Percentiles rank a stretch among this genome's conserved stretches.
Evolutionary conservation across 345 rosid species (phyloP).

Genomic region (Bruguiera parviflora): DNA sequence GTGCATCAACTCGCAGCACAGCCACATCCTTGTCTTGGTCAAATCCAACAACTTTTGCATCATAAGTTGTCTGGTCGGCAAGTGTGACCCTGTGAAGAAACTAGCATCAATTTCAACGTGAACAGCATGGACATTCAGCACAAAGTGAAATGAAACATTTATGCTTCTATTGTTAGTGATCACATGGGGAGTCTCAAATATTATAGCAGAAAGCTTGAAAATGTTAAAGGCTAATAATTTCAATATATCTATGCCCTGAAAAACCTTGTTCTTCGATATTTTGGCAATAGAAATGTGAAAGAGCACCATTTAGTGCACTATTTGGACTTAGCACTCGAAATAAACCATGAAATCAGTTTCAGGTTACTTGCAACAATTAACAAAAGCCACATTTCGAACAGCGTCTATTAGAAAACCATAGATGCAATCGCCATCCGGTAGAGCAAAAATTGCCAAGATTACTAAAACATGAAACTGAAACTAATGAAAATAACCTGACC

Average conservation of each 20-base stretch:
- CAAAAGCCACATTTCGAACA: not conserved
- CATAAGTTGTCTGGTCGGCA: slow-evolving; percentile 77
- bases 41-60: slow-evolving; percentile 87
- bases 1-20: slow-evolving; percentile 68
- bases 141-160: not conserved
- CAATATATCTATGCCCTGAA: not conserved
- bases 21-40: slow-evolving; percentile 99
- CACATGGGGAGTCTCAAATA: not conserved
- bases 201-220: not conserved
- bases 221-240: not conserved
- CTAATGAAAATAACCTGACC: slow-evolving; percentile 34
- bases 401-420: not conserved
- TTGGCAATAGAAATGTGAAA: not conserved
- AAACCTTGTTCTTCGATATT: not conserved
- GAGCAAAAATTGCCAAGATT: too few relatives aligned
- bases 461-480: not conserved
- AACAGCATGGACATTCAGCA: not conserved
- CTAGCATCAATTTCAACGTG: slow-evolving; percentile 13
- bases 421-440: not conserved
- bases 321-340: too few relatives aligned
- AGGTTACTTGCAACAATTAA: too few relatives aligned
- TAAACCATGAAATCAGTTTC: too few relatives aligned
- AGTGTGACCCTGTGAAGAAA: slow-evolving; percentile 70
- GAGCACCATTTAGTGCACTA: too few relatives aligned
- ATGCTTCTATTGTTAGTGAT: not conserved